Conservation (phyloP, 768 basidiomycete species). For the Calocera viscosa region DNA sequence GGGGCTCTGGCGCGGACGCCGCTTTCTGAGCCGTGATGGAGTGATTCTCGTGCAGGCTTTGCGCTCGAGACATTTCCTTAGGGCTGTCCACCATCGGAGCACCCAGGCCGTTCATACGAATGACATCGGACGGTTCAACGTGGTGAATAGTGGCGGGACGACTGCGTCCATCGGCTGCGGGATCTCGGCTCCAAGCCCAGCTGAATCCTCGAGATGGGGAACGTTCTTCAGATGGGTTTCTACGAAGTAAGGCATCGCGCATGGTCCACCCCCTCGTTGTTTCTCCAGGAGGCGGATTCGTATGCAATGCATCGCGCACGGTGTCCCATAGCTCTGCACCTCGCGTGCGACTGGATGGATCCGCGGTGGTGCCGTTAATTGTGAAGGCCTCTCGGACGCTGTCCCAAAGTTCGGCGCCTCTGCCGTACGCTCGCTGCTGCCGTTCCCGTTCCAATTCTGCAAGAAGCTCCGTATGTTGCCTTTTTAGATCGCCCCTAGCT, state of each 20-base stretch:
- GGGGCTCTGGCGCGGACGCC: neutral
- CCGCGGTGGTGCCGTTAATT: neutral
- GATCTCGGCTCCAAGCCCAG: neutral
- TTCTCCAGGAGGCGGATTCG: neutral
- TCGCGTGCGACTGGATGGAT: neutral
- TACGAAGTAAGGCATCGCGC: neutral
- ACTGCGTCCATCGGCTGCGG: neutral
- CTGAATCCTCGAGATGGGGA: neutral
- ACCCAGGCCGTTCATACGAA: neutral
- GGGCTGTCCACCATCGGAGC: neutral
- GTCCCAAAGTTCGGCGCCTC: constrained; percentile 1
- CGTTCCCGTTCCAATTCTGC: neutral
- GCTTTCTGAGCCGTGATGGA: neutral
- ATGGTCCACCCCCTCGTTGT: neutral
- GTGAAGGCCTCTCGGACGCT: neutral
- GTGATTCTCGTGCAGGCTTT: neutral
- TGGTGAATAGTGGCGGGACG: neutral
- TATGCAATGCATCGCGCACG: neutral
- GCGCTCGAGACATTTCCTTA: neutral
- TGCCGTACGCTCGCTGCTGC: neutral
- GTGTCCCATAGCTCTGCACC: neutral
- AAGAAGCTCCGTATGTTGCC: neutral
- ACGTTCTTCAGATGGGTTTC: neutral
- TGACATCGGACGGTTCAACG: neutral
- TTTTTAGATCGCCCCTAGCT: neutral